Conservation (phyloP, 331 rosid genomes). For the Phaseolus coccineus region DNA sequence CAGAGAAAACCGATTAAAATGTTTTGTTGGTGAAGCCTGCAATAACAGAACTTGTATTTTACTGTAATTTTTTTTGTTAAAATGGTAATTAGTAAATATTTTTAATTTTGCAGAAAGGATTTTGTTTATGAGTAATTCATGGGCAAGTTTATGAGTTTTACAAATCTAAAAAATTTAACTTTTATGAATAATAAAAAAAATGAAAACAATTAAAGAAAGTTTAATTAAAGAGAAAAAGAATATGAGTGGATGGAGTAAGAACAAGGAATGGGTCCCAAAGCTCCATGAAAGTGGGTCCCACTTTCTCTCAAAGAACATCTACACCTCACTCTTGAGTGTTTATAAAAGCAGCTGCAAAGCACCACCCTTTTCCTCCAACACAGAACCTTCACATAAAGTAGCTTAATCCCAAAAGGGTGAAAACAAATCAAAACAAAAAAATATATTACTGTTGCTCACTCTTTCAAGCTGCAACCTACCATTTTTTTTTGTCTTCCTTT, state of each 20-base stretch:
- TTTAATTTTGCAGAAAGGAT: too few species aligned
- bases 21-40: neutral
- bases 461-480: neutral
- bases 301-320: conserved; percentile 35
- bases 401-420: conserved; percentile 2
- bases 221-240: neutral
- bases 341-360: conserved; percentile 69
- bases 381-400: conserved; percentile 14
- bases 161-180: neutral
- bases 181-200: neutral
- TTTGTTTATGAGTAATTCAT: too few species aligned
- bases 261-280: conserved; percentile 54
- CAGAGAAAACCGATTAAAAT: neutral
- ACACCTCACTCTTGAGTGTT: conserved; percentile 39
- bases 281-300: conserved; percentile 37
- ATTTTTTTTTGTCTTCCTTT: conserved; percentile 17
- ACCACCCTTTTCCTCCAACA: conserved; percentile 43
- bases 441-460: neutral
- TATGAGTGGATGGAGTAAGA: conserved; percentile 39
- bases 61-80: neutral
- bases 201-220: neutral
- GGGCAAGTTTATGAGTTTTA: neutral
- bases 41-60: neutral
- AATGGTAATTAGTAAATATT: too few species aligned
- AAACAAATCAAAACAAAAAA: neutral